Conservation (phyloP, 345 rosid species). For the Carallia brachiata region DNA sequence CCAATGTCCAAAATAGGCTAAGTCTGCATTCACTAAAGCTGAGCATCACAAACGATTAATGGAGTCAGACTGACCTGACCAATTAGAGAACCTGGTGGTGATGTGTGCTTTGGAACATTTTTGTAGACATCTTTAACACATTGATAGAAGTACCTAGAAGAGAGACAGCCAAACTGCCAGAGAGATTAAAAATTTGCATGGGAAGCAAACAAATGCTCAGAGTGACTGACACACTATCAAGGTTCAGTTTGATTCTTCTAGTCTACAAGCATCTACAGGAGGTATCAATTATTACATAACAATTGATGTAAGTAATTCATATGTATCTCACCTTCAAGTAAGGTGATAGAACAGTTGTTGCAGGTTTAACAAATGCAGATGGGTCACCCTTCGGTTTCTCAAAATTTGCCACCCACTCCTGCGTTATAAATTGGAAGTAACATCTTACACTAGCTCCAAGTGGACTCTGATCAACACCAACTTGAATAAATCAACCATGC, state of each 20-base stretch:
- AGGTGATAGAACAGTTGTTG: slow-evolving; percentile 88
- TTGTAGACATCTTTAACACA: slow-evolving; percentile 63
- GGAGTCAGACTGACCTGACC: slow-evolving; percentile 65
- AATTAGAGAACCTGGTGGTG: slow-evolving; percentile 91
- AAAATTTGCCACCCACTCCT: slow-evolving; percentile 93
- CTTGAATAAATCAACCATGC: background rate
- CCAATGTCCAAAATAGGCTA: slow-evolving; percentile 16
- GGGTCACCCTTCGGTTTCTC: slow-evolving; percentile 98
- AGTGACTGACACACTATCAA: background rate
- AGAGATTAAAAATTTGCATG: slow-evolving; percentile 19
- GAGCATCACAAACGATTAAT: slow-evolving; percentile 1
- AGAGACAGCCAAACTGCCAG: slow-evolving; percentile 94
- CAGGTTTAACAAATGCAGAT: slow-evolving; percentile 76
- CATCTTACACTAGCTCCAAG: background rate
- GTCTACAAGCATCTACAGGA: background rate
- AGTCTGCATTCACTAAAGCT: slow-evolving; percentile 8
- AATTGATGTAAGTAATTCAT: background rate
- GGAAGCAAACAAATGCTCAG: background rate
- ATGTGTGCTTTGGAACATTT: slow-evolving; percentile 60
- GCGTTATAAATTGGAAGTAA: slow-evolving; percentile 14
- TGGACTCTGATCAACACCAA: background rate
- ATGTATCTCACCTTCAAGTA: slow-evolving; percentile 75
- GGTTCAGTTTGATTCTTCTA: slow-evolving; percentile 6
- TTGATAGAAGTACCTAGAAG: slow-evolving; percentile 92
- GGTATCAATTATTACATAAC: no score